Percentiles rank a stretch among this genome's conserved stretches.
Evolutionary conservation across 169 alveolate species (phyloP).

Genomic region (Theileria equi): DNA sequence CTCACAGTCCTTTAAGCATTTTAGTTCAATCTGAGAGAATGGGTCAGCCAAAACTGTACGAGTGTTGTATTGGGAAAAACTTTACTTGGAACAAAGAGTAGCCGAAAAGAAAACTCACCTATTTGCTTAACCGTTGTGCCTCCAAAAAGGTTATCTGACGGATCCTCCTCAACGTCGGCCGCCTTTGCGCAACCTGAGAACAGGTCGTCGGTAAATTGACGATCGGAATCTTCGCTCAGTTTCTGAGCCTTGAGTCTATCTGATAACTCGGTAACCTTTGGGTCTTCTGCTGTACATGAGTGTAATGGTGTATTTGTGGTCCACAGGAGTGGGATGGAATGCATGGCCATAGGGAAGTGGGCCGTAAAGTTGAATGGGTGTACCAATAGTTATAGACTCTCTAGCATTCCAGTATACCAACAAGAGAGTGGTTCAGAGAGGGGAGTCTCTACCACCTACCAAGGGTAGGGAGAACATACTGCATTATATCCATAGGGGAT

Average conservation of each 20-base stretch:
- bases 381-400: too few species aligned
- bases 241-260: conserved; percentile 7
- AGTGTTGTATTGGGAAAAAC: too few species aligned
- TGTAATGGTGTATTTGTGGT: background rate
- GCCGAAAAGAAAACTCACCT: background rate
- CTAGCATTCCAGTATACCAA: too few species aligned
- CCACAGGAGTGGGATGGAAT: too few species aligned
- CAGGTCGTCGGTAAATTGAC: conserved; percentile 49
- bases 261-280: background rate
- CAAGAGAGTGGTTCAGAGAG: too few species aligned
- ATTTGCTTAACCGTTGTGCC: conserved; percentile 17
- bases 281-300: conserved; percentile 4
- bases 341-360: too few species aligned
- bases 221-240: conserved; percentile 58
- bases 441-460: too few species aligned
- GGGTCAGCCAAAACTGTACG: conserved; percentile 57
- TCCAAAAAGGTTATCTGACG: conserved; percentile 30
- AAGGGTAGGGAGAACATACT: too few species aligned
- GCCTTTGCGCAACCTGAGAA: conserved; percentile 39
- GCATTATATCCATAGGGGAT: too few species aligned
- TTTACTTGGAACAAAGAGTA: too few species aligned
- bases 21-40: conserved; percentile 34
- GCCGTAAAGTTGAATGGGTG: background rate
- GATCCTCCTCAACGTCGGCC: background rate
- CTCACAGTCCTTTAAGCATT: conserved; percentile 63